Evolutionary conservation across 768 basidiomycete species (phyloP).

Genomic region (Psilocybe sp.): DNA sequence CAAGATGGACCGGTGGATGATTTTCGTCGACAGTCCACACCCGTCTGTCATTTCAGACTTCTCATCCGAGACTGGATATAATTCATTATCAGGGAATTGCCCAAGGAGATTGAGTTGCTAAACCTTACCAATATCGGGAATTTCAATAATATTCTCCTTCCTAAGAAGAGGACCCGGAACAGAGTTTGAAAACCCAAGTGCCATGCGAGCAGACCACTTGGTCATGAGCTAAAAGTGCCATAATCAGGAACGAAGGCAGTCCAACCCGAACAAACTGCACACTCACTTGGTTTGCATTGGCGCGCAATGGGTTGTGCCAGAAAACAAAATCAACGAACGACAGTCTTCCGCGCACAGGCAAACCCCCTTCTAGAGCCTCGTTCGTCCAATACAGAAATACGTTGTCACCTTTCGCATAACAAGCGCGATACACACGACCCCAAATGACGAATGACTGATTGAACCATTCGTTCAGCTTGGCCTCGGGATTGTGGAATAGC

Average conservation of each 20-base stretch:
- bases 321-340: slow-evolving; percentile 47
- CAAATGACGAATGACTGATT: slow-evolving; percentile 51
- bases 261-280: not conserved
- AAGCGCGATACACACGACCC: slow-evolving; percentile 53
- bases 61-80: slow-evolving; percentile 19
- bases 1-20: slow-evolving; percentile 27
- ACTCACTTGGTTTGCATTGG: slow-evolving; percentile 49
- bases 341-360: slow-evolving; percentile 23
- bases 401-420: slow-evolving; percentile 57
- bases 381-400: slow-evolving; percentile 56
- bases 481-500: slow-evolving; percentile 26
- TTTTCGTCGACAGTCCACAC: slow-evolving; percentile 41
- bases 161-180: slow-evolving; percentile 49
- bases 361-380: slow-evolving; percentile 28
- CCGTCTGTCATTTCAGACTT: slow-evolving; percentile 56
- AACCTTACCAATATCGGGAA: slow-evolving; percentile 44
- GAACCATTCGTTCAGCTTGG: slow-evolving; percentile 38
- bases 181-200: slow-evolving; percentile 62
- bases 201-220: slow-evolving; percentile 62
- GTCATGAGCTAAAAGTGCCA: slow-evolving; percentile 42
- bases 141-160: slow-evolving; percentile 29
- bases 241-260: not conserved
- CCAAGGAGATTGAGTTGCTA: slow-evolving; percentile 5
- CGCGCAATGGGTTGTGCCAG: slow-evolving; percentile 50
- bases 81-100: not conserved